A percentile compares a stretch with the other conserved stretches of the same genome.
Evolutionary conservation across 441 rosid genomes (phyloP).

Genomic region (Gossypium laxum): DNA sequence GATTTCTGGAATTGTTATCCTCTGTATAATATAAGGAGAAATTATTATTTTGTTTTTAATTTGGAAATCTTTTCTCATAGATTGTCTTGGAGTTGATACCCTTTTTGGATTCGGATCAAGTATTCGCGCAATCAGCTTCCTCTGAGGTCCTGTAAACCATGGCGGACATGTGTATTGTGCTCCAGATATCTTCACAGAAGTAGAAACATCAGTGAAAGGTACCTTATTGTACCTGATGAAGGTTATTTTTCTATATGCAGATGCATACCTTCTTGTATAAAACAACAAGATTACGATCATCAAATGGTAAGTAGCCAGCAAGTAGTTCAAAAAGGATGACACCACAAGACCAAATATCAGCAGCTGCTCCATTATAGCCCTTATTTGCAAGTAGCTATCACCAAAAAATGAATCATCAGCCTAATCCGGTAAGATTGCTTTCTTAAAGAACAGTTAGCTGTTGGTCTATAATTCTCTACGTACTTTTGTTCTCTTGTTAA

Average conservation of each 20-base stretch:
- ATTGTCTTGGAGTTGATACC: constrained; percentile 26
- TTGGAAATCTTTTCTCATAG: background rate
- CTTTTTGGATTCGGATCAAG: constrained; percentile 58
- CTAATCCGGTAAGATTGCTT: background rate
- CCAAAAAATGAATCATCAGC: constrained; percentile 17
- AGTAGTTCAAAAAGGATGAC: constrained; percentile 73
- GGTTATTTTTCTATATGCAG: background rate
- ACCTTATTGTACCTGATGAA: background rate
- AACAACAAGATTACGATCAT: constrained; percentile 54
- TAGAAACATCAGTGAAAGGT: background rate
- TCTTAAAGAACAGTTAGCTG: background rate
- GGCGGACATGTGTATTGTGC: constrained; percentile 60
- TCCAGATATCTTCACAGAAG: constrained; percentile 41
- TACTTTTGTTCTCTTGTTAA: background rate
- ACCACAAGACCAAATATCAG: constrained; percentile 87
- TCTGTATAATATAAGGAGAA: constrained; percentile 29
- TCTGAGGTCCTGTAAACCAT: constrained; percentile 52
- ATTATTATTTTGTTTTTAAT: constrained; percentile 7
- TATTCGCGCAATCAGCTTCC: constrained; percentile 57
- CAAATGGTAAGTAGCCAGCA: constrained; percentile 63
- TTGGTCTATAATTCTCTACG: background rate
- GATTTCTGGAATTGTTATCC: constrained; percentile 57
- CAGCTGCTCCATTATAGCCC: constrained; percentile 76
- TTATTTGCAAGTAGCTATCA: constrained; percentile 61
- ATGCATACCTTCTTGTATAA: constrained; percentile 54